Evolutionary conservation across 768 basidiomycete species (phyloP), one percentile per base, ranked within the genome.

Genomic region (Mycena vulgaris): DNA sequence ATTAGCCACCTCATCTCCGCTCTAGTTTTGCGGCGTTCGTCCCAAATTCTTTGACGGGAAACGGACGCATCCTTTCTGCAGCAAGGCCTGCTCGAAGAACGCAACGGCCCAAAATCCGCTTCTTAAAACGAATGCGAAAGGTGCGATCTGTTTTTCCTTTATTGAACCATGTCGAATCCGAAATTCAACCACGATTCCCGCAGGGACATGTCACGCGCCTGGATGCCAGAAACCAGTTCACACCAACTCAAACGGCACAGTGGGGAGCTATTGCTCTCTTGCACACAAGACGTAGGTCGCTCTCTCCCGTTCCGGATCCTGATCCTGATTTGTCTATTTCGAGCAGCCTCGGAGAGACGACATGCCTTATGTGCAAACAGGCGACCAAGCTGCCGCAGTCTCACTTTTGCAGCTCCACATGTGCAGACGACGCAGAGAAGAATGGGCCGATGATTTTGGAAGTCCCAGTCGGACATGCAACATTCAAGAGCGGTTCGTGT

Each of bases 281-380:
- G 83, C 83, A 28, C 88, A 89, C 71, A 88, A 87, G 77, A 86
- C 80, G 88, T 88, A 67, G n/a, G 48, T 39, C 8, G 28, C 60
- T 63, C n/a, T 70, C 53, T 39, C 8, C 30, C 35, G 14, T 1
- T 19, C n/a, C n/a, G n/a, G n/a, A n/a, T 27, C 52, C 19, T 59
- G 21, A 33, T 33, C 21, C 35, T 39, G 6, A 52, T 37, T 45
- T 25, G 48, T 63, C 35, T 23, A 23, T 35, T 30, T 45, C 57
- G 47, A n/a, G 14, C 27, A 88, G 86, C 10, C 76, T 87, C 48
- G 83, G 80, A 42, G 87, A 88, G 80, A 86, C 80, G 62, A 80
- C 85, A 11, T 92, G 91, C 74, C 75, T 92, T 51, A 83, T 89
- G 81, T 92, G 91, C 75, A 83, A 87, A n/a, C 85, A 86, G 72